Base-by-base conservation (phyloP, 2,329 filamentous ascomycete species). In the Truncatella angustata region DNA sequence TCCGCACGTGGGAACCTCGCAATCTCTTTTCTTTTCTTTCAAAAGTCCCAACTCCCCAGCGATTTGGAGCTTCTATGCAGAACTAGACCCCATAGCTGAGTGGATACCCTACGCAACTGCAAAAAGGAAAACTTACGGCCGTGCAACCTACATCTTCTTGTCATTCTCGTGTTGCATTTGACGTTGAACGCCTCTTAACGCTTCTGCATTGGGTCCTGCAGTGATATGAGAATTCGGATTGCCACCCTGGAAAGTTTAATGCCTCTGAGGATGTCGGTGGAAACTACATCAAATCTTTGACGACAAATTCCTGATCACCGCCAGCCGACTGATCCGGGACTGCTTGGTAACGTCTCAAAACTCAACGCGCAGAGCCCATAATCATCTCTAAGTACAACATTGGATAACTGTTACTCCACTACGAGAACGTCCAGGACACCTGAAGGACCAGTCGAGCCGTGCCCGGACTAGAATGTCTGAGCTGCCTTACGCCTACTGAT, bases 1-100 rank as follows among this genome's bases (percentile, higher is more conserved):
- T 40, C 42, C 47, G 21, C 47, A 50, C 47, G 47, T 50, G 47
- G 47, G 26, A 46, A 46, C 26, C 34, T 16, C 23, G n/a, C 26
- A 46, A 32, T 46, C 43, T 49, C 45, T 16, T 26, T 37, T 34
- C 34, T 51, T 14, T 39, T 44, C 20, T 50, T 24, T 50, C n/a
- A 16, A 10, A 28, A 35, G 21, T 39, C 24, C 23, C 24, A 28
- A 14, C 34, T 28, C 36, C 35, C 48, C 35, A 28, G 35, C 46
- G 11, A 14, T 24, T 37, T 34, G 35, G 32, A 26, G 21, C 32
- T 18, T 18, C 18, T n/a, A n/a, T n/a, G n/a, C n/a, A n/a, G n/a
- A n/a, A n/a, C n/a, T n/a, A n/a, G n/a, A n/a, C n/a, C 12, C 36
- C 40, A 32, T 32, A 32, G n/a, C 26, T 36, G 24, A 40, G 35